Percentiles rank a stretch among this genome's conserved stretches.
phyloP scores from a whole-genome alignment of 768 basidiomycete genomes.

The Podaxis sp. region DNA sequence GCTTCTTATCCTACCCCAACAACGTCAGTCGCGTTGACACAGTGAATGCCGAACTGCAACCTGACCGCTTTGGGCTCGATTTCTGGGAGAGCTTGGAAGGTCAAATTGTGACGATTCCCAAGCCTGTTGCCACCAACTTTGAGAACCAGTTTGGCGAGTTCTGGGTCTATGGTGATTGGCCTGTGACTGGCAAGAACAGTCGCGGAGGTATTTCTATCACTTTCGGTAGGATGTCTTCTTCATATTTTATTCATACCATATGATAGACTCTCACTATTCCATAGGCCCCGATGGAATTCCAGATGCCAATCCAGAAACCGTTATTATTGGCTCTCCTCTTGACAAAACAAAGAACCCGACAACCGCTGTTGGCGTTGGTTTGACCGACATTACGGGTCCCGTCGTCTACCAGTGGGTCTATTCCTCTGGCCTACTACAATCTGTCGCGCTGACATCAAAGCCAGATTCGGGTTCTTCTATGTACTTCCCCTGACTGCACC shows the following conservation, averaged over 20 bases:
- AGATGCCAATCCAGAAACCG: constrained; percentile 55
- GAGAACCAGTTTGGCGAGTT: constrained; percentile 53
- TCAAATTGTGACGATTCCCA: constrained; percentile 50
- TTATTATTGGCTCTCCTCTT: constrained; percentile 52
- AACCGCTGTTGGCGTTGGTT: constrained; percentile 41
- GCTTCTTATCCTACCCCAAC: constrained; percentile 54
- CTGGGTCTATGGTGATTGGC: constrained; percentile 60
- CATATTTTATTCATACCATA: not conserved
- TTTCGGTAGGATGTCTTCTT: constrained; percentile 31
- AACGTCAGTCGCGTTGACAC: constrained; percentile 45
- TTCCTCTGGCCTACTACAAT: not conserved
- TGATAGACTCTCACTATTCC: not conserved
- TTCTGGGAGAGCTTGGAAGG: constrained; percentile 67
- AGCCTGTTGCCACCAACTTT: constrained; percentile 47
- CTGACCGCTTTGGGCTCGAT: constrained; percentile 53
- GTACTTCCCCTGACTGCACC: constrained; percentile 58
- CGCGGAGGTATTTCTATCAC: constrained; percentile 56
- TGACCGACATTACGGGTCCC: constrained; percentile 54
- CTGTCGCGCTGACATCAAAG: not conserved
- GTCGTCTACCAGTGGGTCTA: constrained; percentile 48
- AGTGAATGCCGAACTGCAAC: constrained; percentile 46
- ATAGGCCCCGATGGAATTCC: constrained; percentile 49
- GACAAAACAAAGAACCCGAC: constrained; percentile 52
- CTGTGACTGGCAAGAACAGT: constrained; percentile 49
- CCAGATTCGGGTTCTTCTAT: constrained; percentile 51